phyloP scores from a whole-genome alignment of 352 stramenopile species.

The Pythium periplocum region DNA sequence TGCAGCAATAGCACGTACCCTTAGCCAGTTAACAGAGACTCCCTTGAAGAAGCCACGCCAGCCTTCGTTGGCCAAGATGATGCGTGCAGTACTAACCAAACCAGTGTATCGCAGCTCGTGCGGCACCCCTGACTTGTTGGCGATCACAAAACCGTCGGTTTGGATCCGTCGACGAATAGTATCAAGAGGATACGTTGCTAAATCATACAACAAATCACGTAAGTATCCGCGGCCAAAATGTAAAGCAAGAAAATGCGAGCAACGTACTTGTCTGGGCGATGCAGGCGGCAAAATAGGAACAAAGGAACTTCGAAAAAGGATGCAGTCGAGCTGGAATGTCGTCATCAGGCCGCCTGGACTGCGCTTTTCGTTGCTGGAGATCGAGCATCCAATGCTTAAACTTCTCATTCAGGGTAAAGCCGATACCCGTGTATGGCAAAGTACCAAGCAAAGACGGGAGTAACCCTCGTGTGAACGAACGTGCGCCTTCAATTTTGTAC shows the following conservation, averaged over 20 bases:
- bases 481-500: constrained; percentile 65
- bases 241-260: not conserved
- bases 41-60: constrained; percentile 84
- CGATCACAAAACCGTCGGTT: constrained; percentile 72
- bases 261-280: constrained; percentile 77
- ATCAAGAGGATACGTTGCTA: constrained; percentile 83
- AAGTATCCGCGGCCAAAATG: not conserved
- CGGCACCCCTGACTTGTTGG: constrained; percentile 15
- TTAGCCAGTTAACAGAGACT: constrained; percentile 83
- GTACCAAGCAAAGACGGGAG: constrained; percentile 77
- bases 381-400: constrained; percentile 64
- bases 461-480: constrained; percentile 66
- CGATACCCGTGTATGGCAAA: constrained; percentile 84
- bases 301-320: constrained; percentile 77
- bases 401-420: constrained; percentile 77
- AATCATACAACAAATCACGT: constrained; percentile 1
- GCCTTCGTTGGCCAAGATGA: constrained; percentile 73
- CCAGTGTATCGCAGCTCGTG: constrained; percentile 56
- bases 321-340: constrained; percentile 36
- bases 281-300: constrained; percentile 78
- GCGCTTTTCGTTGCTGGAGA: constrained; percentile 17
- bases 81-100: constrained; percentile 51
- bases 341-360: constrained; percentile 3
- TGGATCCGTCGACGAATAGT: constrained; percentile 81
- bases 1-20: constrained; percentile 22